Evolutionary conservation across 2,329 filamentous ascomycete species (phyloP).

Genomic region (Fusarium sp.): DNA sequence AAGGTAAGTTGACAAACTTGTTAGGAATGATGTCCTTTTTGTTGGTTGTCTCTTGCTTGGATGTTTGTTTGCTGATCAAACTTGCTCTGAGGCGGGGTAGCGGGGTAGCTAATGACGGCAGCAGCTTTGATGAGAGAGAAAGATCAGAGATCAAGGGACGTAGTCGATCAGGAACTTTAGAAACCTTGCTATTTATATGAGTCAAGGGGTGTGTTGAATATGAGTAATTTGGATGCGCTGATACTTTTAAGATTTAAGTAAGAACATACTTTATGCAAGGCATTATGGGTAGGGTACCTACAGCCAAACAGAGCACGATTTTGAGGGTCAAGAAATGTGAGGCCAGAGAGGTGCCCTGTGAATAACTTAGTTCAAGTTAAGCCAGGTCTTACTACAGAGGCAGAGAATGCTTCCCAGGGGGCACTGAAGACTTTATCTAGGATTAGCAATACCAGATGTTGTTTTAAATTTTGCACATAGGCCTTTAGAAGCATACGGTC

Average conservation of each 20-base stretch:
- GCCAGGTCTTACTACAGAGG: neutral
- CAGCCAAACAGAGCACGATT: neutral
- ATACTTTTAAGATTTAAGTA: neutral
- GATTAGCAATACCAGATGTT: too few species aligned
- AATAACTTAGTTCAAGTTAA: neutral
- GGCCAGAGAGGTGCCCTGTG: neutral
- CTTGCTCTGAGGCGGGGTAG: conserved; percentile 52
- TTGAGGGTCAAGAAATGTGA: neutral
- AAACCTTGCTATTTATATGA: conserved; percentile 4
- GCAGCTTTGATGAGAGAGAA: conserved; percentile 10
- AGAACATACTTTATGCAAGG: neutral
- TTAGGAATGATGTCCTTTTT: conserved; percentile 4
- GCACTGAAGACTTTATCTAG: neutral
- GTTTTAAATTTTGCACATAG: neutral
- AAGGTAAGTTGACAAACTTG: neutral
- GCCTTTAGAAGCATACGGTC: neutral
- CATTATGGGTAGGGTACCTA: neutral
- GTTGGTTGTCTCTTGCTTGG: conserved; percentile 10
- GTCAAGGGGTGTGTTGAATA: neutral
- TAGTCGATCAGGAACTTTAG: conserved; percentile 26
- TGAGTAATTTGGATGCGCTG: neutral
- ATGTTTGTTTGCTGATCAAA: conserved; percentile 40
- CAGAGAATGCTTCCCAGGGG: neutral
- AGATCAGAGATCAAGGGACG: conserved; percentile 1
- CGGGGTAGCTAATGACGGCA: conserved; percentile 51